Evolutionary conservation across 768 basidiomycete genomes (phyloP), one percentile per base, ranked within the genome.

Genomic region (Collybiopsis luxurians): DNA sequence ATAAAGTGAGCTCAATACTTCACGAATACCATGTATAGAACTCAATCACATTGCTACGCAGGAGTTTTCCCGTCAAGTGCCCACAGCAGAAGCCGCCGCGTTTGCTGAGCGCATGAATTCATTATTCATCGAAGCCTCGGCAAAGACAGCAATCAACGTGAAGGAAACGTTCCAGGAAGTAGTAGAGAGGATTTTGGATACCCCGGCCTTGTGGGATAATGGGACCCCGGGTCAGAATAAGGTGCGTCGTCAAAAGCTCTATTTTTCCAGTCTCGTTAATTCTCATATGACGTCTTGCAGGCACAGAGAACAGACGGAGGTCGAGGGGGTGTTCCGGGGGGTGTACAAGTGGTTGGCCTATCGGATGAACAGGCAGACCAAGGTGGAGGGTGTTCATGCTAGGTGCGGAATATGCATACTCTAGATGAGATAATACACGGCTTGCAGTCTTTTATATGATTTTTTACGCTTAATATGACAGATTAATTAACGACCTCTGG

Each of bases 1-100:
- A 98, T 77, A 96, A 95, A 81, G 90, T 84, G 34, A 34, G 67
- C 60, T 21, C 24, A 23, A 26, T 38, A 5, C 23, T 39, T 45
- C 21, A 17, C 28, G 49, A 12, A 7, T 15, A 31, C 9, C 27
- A 40, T n/a, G 34, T 30, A 34, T 43, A 21, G 21, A 19, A 50
- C 47, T 7, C 47, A 30, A 5, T 60, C 15, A 49, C 36, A 21
- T 4, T 21, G 12, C 10, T 56, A 3, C 34, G 45, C 64, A 95
- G 92, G 95, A 97, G 66, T 91, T 89, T 73, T 92, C 91, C 10
- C 83, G 96, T 2, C 89, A 94, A 68, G 95, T 99, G 2, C 69
- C 90, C 0, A 85, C 83, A 4, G 72, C 81, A 0, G 94, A 98
- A 66, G 96, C 86, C 1, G 73, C 84, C 57, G 79, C 80, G 1